These are phyloP conservation scores for Avena sativa DNA, from an alignment of 176 grass and related monocot genomes.

Conservation along the genomic window DNA sequence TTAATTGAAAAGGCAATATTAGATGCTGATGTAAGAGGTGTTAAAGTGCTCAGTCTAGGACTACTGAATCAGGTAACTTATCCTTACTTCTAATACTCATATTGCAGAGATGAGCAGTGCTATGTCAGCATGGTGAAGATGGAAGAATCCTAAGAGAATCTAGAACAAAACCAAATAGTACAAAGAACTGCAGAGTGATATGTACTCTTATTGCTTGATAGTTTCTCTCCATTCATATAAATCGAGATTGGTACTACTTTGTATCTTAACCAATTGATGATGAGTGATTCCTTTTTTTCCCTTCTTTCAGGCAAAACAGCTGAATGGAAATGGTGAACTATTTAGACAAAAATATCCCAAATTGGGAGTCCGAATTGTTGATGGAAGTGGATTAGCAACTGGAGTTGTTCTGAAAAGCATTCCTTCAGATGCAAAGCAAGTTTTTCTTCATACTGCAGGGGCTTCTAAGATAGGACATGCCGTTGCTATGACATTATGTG, in stretches of 20 bases:
- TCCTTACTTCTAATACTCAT: constrained; percentile 13
- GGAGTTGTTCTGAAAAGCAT: constrained; percentile 71
- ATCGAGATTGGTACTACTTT: not conserved
- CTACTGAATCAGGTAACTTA: constrained; percentile 76
- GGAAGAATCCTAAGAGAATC: not conserved
- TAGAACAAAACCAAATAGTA: not conserved
- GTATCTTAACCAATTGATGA: not conserved
- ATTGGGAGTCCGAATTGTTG: constrained; percentile 72
- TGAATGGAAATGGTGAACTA: constrained; percentile 77
- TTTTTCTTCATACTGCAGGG: constrained; percentile 66
- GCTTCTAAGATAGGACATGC: constrained; percentile 65
- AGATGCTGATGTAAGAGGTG: constrained; percentile 74
- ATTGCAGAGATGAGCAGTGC: not conserved
- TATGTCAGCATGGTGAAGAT: not conserved
- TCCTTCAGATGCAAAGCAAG: constrained; percentile 63
- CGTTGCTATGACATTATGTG: constrained; percentile 56
- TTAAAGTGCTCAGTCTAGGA: constrained; percentile 80
- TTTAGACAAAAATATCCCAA: constrained; percentile 86
- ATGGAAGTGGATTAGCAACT: constrained; percentile 87
- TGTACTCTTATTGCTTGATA: not conserved
- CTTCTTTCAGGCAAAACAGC: constrained; percentile 60
- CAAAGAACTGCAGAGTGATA: not conserved
- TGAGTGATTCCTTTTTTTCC: not conserved
- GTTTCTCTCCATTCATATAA: not conserved
- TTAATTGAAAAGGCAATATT: constrained; percentile 92